Evolutionary conservation across 2,329 filamentous ascomycete genomes (phyloP).

Genomic region (Paraconiothyrium sp.): DNA sequence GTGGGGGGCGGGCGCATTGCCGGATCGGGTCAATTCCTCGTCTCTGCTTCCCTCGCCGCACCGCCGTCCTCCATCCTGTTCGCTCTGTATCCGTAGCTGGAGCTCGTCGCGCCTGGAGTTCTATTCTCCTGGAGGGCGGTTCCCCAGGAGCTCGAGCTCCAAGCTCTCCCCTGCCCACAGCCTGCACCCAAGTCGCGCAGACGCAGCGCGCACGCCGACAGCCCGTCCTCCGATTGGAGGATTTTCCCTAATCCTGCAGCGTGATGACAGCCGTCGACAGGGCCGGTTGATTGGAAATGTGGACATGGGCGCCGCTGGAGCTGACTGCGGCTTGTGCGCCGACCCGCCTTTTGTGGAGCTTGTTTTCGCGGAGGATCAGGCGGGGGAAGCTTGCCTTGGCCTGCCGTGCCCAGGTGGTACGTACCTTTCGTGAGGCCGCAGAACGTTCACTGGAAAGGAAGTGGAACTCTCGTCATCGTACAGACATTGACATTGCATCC

Average conservation of each 20-base stretch:
- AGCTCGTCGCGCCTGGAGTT: neutral
- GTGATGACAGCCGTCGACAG: slow-evolving; percentile 14
- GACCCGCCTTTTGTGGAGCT: slow-evolving; percentile 5
- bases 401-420: neutral
- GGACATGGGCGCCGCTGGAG: slow-evolving; percentile 15
- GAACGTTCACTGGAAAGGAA: neutral
- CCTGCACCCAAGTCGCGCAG: slow-evolving; percentile 11
- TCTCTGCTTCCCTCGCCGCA: neutral
- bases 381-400: slow-evolving; percentile 2
- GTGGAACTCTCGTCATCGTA: neutral
- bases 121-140: neutral
- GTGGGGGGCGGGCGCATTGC: slow-evolving; percentile 1
- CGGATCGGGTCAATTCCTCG: neutral
- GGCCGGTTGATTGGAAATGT: slow-evolving; percentile 18
- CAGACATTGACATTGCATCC: neutral
- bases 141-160: slow-evolving; percentile 12
- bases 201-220: neutral
- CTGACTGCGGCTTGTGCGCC: slow-evolving; percentile 7
- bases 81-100: too few species aligned
- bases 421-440: neutral
- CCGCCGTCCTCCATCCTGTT: neutral
- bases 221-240: slow-evolving; percentile 19
- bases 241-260: slow-evolving; percentile 7
- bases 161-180: slow-evolving; percentile 13
- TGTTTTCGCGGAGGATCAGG: neutral